Conservation (phyloP, 129 eudicot species). For the Pulicaria dysenterica region DNA sequence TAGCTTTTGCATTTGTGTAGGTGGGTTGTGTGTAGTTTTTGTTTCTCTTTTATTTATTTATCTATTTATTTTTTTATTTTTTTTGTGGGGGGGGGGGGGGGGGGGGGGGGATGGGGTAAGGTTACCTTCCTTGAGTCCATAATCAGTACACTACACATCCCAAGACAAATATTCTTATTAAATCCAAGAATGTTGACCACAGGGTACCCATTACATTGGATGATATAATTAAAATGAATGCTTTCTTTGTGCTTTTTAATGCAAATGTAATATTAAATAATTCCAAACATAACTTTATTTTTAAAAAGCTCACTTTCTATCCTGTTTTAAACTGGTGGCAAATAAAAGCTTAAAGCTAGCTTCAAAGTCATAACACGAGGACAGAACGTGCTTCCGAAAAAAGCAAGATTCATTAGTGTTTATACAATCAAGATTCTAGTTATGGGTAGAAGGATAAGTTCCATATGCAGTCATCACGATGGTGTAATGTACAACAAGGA, state of each 20-base stretch:
- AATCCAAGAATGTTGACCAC: conserved; percentile 40
- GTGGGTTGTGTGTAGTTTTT: no score
- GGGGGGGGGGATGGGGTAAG: neutral
- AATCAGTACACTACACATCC: conserved; percentile 26
- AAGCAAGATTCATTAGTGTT: conserved; percentile 6
- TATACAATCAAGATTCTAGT: conserved; percentile 15
- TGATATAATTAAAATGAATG: conserved; percentile 18
- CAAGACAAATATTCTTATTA: conserved; percentile 34
- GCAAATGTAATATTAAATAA: conserved; percentile 12
- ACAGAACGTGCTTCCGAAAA: neutral
- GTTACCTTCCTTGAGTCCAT: conserved; percentile 27
- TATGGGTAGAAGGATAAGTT: conserved; percentile 21
- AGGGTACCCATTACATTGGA: conserved; percentile 29
- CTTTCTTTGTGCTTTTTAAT: conserved; percentile 23
- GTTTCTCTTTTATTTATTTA: no score
- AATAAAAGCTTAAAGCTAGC: conserved; percentile 20
- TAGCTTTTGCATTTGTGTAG: neutral
- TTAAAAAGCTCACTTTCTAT: conserved; percentile 19
- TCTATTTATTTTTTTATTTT: neutral
- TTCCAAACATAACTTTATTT: conserved; percentile 15
- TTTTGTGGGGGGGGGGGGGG: no score
- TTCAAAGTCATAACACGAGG: conserved; percentile 4
- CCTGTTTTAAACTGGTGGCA: conserved; percentile 17
- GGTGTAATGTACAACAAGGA: neutral
- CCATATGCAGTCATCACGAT: conserved; percentile 1